Base-by-base conservation (phyloP, 108 stramenopile genomes). In the Nitzschia palea region DNA sequence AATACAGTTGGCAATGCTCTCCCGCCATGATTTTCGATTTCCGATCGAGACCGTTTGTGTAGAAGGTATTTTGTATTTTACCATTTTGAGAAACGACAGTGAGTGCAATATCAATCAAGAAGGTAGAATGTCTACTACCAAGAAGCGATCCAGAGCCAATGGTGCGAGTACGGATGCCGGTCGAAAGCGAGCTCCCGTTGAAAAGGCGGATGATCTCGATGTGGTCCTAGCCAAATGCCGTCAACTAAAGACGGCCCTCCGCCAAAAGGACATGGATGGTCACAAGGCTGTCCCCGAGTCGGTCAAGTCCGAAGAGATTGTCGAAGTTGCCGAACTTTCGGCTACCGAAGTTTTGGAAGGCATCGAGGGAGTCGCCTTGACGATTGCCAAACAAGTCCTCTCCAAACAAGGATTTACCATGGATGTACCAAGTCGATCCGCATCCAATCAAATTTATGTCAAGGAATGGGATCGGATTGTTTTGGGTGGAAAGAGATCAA, bases 381-480 rank as follows among this genome's bases (percentile, higher is more conserved):
- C 53, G 23, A 85, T 94, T 62, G 82, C 86, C 0, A 44, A 74
- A 3, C 88, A 91, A 72, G 81, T 90, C 0, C 61, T 90, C 34
- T 28, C 44, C 10, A 84, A 77, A 62, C 74, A 89, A 59, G 84
- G 93, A 44, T 86, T 97, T 79, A 47, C 84, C 54, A 77, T 88
- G 82, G 73, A 81, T 44, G 74, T 97, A n/a, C 93, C 91, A 3
- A 89, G 80, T 32, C 84, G 97, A 44, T 73, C 89, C n/a, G 70
- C 90, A 17, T 74, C 86, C 28, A 97, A 96, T 79, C 97, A 97
- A 69, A 80, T 92, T 31, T 97, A 97, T 70, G 78, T 97, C 23
- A 73, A 75, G 44, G 94, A 97, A 76, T 82, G 97, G 77, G 97
- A 98, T 68, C 81, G 97, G 9, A 82, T 88, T 67, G 86, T 97